Base-by-base conservation (phyloP, 2,329 filamentous ascomycete species). In the Colletotrichum falcatum region DNA sequence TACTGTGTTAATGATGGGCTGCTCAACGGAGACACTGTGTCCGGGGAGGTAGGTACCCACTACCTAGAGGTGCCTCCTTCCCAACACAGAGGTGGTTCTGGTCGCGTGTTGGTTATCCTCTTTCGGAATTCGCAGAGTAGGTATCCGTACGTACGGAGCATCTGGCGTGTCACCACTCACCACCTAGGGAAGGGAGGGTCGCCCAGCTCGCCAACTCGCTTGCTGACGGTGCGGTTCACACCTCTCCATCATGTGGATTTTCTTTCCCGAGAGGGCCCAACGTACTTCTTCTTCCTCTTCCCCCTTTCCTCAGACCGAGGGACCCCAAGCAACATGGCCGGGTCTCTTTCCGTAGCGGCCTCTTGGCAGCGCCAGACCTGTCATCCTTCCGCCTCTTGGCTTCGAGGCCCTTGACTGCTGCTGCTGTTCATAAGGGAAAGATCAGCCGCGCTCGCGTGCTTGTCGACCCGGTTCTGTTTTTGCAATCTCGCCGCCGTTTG, bases 341-440 rank as follows among this genome's bases (percentile, higher is more conserved):
- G 67, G 64, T 58, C 64, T 54, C 64, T 30, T 67, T 46, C 64
- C 67, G 64, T 70, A 67, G 67, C 58, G 58, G 64, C 53, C 18
- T 53, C 67, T 70, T 70, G 67, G 67, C 67, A 63, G 44, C 58
- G 58, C 58, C 64, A 67, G 67, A 53, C 67, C 64, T 70, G 67
- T 70, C 67, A 67, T 62, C 58, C 64, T 59, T 60, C 58, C 58
- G n/a, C 28, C 30, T 59, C 67, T 70, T 70, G 67, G 67, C 61
- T 54, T 65, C 28, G 54, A 30, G 42, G 53, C 53, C 49, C 42
- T 61, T 51, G 56, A 26, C 55, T 60, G 33, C 33, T 59, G 33
- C 28, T 66, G 62, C 23, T 42, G 46, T 67, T 70, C n/a, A 70
- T 70, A 70, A 70, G 64, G 67, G 64, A 70, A 67, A 67, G 42